phyloP scores from a whole-genome alignment of 2,329 filamentous ascomycete genomes.

The Aureobasidium sp. region DNA sequence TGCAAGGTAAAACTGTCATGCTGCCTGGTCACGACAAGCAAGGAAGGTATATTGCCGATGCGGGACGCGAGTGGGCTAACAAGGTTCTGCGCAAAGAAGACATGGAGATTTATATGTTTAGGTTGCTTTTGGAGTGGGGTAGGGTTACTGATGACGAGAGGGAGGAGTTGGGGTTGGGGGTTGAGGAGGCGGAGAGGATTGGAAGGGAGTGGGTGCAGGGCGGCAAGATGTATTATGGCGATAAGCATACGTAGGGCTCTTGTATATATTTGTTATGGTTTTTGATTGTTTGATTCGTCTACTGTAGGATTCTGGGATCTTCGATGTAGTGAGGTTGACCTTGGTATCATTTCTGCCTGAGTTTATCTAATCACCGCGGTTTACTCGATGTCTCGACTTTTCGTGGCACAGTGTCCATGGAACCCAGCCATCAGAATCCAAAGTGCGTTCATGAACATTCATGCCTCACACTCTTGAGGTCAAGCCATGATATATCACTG shows the following conservation, averaged over 20 bases:
- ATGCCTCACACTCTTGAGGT: too few relatives aligned
- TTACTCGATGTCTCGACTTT: too few relatives aligned
- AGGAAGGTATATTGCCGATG: constrained; percentile 57
- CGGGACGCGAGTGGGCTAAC: constrained; percentile 59
- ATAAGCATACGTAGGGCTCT: background rate
- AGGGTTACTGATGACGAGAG: constrained; percentile 57
- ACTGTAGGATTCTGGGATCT: too few relatives aligned
- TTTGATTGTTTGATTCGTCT: too few relatives aligned
- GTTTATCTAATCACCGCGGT: too few relatives aligned
- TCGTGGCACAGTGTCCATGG: too few relatives aligned
- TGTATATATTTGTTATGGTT: background rate
- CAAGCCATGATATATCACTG: too few relatives aligned
- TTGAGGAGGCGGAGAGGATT: constrained; percentile 17
- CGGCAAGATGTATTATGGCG: constrained; percentile 11
- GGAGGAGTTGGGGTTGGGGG: constrained; percentile 36
- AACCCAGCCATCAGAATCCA: too few relatives aligned
- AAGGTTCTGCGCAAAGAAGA: constrained; percentile 62
- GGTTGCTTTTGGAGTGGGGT: constrained; percentile 71
- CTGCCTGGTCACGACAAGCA: constrained; percentile 48
- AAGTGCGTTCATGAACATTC: background rate
- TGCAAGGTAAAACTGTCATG: constrained; percentile 42
- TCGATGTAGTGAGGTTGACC: too few relatives aligned
- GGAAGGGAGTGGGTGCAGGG: constrained; percentile 14
- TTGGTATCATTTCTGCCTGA: too few relatives aligned
- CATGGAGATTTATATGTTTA: constrained; percentile 74